These are phyloP conservation scores for Venustampulla echinocandica DNA, from an alignment of 495 filamentous ascomycete species.

Conservation along the genomic window DNA sequence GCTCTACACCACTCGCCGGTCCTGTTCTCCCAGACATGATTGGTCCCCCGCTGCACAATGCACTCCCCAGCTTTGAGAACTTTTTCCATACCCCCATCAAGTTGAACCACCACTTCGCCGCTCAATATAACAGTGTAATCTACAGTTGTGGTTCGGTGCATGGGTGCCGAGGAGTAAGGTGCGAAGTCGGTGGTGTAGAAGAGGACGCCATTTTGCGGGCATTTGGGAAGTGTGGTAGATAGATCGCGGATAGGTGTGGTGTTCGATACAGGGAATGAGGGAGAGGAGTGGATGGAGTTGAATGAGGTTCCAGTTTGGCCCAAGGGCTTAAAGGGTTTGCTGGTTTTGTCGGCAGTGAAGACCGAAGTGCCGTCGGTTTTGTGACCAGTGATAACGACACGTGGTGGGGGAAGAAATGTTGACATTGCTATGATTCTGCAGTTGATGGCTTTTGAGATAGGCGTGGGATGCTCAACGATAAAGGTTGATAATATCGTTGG, in stretches of 20 bases:
- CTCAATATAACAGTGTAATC: conserved; percentile 29
- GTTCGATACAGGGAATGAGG: conserved; percentile 27
- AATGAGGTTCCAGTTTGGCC: conserved; percentile 23
- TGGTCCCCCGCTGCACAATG: conserved; percentile 29
- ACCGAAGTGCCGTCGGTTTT: conserved; percentile 26
- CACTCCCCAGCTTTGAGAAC: conserved; percentile 26
- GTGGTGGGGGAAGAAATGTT: conserved; percentile 6
- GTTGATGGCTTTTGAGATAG: too few species aligned
- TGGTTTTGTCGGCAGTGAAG: conserved; percentile 24
- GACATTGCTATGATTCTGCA: too few species aligned
- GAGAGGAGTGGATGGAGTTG: conserved; percentile 21
- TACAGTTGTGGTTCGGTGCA: conserved; percentile 30
- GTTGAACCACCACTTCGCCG: conserved; percentile 28
- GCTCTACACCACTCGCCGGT: conserved; percentile 24
- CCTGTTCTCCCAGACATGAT: conserved; percentile 29
- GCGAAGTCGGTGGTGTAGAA: conserved; percentile 25
- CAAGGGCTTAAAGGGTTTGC: conserved; percentile 26
- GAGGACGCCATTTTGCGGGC: conserved; percentile 19
- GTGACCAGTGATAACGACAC: conserved; percentile 29
- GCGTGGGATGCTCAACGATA: too few species aligned
- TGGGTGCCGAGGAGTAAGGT: conserved; percentile 18
- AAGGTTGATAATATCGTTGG: too few species aligned
- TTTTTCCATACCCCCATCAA: conserved; percentile 30
- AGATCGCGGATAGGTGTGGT: conserved; percentile 8
- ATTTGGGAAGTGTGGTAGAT: conserved; percentile 21